These are phyloP conservation scores for Blastosporella zonata DNA, from an alignment of 1,284 basidiomycete genomes.

Conservation along the genomic window DNA sequence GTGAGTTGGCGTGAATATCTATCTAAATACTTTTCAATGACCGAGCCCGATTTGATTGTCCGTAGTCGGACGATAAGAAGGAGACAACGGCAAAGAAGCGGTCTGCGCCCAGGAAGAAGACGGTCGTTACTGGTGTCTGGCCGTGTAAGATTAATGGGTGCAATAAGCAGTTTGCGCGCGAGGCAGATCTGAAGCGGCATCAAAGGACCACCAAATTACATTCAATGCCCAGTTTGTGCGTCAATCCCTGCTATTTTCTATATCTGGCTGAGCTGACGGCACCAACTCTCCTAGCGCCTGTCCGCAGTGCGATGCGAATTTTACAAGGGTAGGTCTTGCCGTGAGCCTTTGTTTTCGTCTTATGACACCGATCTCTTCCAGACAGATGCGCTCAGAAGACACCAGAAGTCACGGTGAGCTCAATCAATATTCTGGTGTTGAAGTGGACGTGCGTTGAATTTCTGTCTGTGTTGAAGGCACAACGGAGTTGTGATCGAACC, in stretches of 20 bases:
- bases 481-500: conserved; percentile 66
- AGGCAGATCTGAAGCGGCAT: conserved; percentile 75
- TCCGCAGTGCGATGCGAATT: conserved; percentile 73
- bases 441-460: conserved; percentile 4
- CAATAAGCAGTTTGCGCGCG: conserved; percentile 72
- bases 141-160: conserved; percentile 75
- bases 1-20: conserved; percentile 18
- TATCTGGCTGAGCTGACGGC: conserved; percentile 8
- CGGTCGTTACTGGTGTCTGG: conserved; percentile 55
- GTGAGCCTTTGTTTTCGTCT: conserved; percentile 7
- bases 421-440: conserved; percentile 3
- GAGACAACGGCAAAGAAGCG: conserved; percentile 42
- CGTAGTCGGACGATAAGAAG: conserved; percentile 46
- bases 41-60: conserved; percentile 13
- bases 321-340: conserved; percentile 58
- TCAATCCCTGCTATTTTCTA: conserved; percentile 22
- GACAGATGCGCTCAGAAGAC: conserved; percentile 59
- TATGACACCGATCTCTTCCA: conserved; percentile 23
- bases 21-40: conserved; percentile 1
- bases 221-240: conserved; percentile 68
- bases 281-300: conserved; percentile 46
- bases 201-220: conserved; percentile 73
- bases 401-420: conserved; percentile 63
- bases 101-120: conserved; percentile 41
- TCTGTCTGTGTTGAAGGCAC: conserved; percentile 43